phyloP scores from a whole-genome alignment of 2,329 filamentous ascomycete genomes.

The Zymoseptoria tritici region DNA sequence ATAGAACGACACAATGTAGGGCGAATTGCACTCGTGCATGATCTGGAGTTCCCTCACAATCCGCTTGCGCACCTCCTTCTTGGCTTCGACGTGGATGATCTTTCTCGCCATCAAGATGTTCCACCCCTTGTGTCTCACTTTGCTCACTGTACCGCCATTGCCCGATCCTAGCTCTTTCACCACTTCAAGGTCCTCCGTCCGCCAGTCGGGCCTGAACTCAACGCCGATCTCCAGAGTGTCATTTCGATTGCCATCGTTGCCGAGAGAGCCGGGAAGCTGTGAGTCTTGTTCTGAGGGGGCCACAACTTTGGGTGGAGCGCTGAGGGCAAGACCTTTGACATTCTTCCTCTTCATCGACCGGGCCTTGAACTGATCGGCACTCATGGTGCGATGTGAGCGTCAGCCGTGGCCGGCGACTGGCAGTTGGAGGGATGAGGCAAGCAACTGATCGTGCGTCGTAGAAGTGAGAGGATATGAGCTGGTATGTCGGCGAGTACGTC shows the following conservation, averaged over 20 bases:
- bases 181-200: conserved; percentile 84
- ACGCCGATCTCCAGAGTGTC: conserved; percentile 90
- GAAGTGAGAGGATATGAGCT: not conserved
- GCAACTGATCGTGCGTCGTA: not conserved
- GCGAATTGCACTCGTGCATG: conserved; percentile 95
- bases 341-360: conserved; percentile 98
- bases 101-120: conserved; percentile 97
- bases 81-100: conserved; percentile 98
- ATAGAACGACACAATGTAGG: conserved; percentile 96
- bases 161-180: conserved; percentile 91
- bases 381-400: conserved; percentile 29
- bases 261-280: conserved; percentile 52
- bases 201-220: conserved; percentile 88
- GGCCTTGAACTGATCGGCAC: conserved; percentile 53
- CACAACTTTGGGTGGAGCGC: conserved; percentile 62
- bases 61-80: conserved; percentile 92
- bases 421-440: not conserved
- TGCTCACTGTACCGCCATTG: conserved; percentile 97
- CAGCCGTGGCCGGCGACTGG: conserved; percentile 13
- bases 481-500: not conserved
- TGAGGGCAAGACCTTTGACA: conserved; percentile 88
- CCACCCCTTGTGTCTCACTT: conserved; percentile 89
- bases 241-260: conserved; percentile 49
- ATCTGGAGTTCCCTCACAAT: conserved; percentile 97
- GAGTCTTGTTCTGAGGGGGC: conserved; percentile 66